Conservation (phyloP, 495 filamentous ascomycete genomes). For the Usnea hakonensis region DNA sequence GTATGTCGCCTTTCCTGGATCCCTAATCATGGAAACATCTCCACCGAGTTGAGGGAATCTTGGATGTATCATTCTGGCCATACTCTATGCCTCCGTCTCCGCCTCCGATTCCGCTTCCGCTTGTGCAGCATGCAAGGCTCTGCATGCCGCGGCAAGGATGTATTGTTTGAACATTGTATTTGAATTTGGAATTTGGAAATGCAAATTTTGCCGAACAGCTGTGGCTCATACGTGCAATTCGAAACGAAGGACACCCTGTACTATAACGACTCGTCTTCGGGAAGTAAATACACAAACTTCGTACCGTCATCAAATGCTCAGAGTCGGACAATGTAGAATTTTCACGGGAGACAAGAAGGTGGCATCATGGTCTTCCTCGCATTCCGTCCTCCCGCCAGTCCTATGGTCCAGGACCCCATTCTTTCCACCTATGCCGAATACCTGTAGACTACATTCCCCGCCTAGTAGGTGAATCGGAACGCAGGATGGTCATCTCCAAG, state of each 20-base stretch:
- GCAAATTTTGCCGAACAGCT: background rate
- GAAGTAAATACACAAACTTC: too few relatives aligned
- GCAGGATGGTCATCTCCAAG: constrained; percentile 54
- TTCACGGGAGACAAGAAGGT: background rate
- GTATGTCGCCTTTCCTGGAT: too few relatives aligned
- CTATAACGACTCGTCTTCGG: too few relatives aligned
- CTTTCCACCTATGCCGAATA: background rate
- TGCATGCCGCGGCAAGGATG: background rate
- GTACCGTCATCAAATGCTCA: background rate
- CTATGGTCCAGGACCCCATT: background rate
- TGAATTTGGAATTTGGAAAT: background rate
- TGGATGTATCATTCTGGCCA: too few relatives aligned
- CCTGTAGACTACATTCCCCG: background rate
- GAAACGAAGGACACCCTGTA: too few relatives aligned
- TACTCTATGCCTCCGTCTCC: too few relatives aligned
- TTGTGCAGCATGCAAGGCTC: background rate
- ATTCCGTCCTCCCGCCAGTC: background rate
- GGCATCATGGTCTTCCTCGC: background rate
- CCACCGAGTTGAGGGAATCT: too few relatives aligned
- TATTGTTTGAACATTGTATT: too few relatives aligned
- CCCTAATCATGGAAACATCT: too few relatives aligned
- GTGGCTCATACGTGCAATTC: background rate
- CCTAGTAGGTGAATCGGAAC: constrained; percentile 38
- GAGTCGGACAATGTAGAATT: background rate
- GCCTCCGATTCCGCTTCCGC: background rate